Base-by-base conservation (phyloP, 208 protist species). In the Trypanosomatidae sp. region DNA sequence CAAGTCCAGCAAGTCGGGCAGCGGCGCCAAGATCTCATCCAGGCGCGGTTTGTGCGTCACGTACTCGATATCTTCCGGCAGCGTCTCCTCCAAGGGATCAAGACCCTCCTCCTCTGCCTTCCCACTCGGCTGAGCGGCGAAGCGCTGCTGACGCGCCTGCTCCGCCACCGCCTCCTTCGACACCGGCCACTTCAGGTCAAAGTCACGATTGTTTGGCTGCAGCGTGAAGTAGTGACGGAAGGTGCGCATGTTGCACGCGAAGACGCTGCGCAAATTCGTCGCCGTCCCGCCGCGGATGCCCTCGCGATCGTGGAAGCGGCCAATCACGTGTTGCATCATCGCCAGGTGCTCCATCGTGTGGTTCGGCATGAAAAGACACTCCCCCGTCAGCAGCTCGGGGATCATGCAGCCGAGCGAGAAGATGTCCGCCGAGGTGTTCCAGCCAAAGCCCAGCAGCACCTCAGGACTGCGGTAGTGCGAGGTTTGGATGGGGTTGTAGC, bases 371-470 rank as follows among this genome's bases (percentile, higher is more conserved):
- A 92, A 96, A 4, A 94, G 68, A 65, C 83, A 91, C 39, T 91
- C 76, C 0, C 91, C 91, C 3, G 89, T 93, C 15, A 93, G 69
- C 36, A 96, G 77, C 65, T 96, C 89, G 0, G 83, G 82, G 30
- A 96, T 91, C 80, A 96, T 96, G 79, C 89, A 94, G 25, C 91
- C 91, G 25, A 96, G 73, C 2, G 89, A 94, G 73, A 87, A 96
- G 43, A 96, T 83, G 66, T 96, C 91, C 3, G 89, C 82, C 1
- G 84, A 88, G 56, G 72, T 71, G 59, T 46, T 81, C 89, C 91
- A 96, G 12, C 91, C 91, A 44, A 89, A 71, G 15, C 81, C 85
- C 36, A 96, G 80, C n/a, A 96, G 55, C 19, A 93, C 89, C 70
- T 96, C 89, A 3, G 88, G 80, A 52, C 84, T 90, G 69, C 88